phyloP scores from a whole-genome alignment of 495 filamentous ascomycete genomes.

The Lasiosphaeria ovina region DNA sequence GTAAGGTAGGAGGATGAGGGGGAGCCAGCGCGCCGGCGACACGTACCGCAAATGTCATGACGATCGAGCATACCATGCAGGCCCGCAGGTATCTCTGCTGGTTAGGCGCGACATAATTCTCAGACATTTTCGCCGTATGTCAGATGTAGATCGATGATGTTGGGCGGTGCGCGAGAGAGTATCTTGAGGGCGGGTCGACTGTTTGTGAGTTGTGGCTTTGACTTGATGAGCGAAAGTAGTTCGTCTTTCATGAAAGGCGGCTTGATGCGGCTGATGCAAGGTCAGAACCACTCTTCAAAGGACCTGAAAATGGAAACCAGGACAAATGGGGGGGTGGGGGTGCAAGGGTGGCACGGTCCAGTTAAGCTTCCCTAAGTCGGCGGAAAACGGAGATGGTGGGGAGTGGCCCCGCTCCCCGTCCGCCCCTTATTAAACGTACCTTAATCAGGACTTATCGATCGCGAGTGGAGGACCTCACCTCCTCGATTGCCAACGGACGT shows the following conservation, averaged over 20 bases:
- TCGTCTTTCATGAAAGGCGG: constrained; percentile 6
- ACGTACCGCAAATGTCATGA: constrained; percentile 72
- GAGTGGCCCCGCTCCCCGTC: too few relatives aligned
- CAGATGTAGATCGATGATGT: neutral
- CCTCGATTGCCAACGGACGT: constrained; percentile 9
- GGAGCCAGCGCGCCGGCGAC: too few relatives aligned
- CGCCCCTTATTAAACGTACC: too few relatives aligned
- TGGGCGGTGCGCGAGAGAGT: neutral
- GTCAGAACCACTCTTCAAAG: neutral
- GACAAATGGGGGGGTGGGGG: too few relatives aligned
- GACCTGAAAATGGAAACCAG: constrained; percentile 6
- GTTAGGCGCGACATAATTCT: constrained; percentile 60
- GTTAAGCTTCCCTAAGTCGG: neutral
- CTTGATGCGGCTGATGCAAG: constrained; percentile 14
- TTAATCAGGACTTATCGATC: too few relatives aligned
- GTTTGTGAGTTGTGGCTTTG: neutral
- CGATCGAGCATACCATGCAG: constrained; percentile 97
- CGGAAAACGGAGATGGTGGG: neutral
- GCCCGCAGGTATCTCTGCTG: constrained; percentile 84
- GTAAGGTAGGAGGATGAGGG: neutral
- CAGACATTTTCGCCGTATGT: constrained; percentile 31
- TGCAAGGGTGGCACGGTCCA: constrained; percentile 21
- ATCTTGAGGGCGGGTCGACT: neutral
- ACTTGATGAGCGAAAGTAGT: neutral
- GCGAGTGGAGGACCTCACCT: neutral